These are phyloP conservation scores for Agaricus sinodeliciosus DNA, from an alignment of 768 basidiomycete genomes.

Conservation along the genomic window DNA sequence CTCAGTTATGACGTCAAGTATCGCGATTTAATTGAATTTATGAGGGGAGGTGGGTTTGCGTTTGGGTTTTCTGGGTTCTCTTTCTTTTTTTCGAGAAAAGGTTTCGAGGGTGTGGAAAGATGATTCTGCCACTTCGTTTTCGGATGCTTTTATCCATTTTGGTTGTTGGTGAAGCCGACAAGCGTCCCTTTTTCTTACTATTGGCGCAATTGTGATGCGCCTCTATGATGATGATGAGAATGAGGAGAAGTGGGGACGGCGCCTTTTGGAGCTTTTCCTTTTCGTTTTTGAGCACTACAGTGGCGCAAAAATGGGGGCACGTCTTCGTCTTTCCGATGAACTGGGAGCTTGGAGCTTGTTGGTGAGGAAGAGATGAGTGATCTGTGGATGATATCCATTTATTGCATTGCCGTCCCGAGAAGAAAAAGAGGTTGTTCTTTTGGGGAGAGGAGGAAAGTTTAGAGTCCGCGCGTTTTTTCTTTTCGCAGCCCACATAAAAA, in stretches of 20 bases:
- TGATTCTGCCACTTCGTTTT: not conserved
- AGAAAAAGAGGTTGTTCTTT: not conserved
- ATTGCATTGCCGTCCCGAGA: not conserved
- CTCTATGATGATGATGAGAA: not conserved
- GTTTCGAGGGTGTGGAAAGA: slow-evolving; percentile 17
- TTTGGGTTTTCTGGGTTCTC: slow-evolving; percentile 52
- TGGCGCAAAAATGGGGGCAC: slow-evolving; percentile 5
- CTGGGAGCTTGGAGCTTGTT: slow-evolving; percentile 32
- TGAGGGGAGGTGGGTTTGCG: slow-evolving; percentile 97
- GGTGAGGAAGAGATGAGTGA: slow-evolving; percentile 17
- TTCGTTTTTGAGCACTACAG: not conserved
- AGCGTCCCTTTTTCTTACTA: not conserved
- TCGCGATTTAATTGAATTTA: slow-evolving; percentile 98
- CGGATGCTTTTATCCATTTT: slow-evolving; percentile 6
- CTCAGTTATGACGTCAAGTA: slow-evolving; percentile 98
- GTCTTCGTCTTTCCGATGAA: slow-evolving; percentile 28
- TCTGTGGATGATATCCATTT: not conserved
- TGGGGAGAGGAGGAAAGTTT: slow-evolving; percentile 15
- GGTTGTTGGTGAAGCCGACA: slow-evolving; percentile 11
- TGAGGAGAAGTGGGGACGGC: not conserved
- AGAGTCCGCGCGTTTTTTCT: slow-evolving; percentile 15
- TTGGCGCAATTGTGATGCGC: not conserved
- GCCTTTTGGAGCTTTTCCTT: not conserved
- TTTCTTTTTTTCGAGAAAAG: slow-evolving; percentile 26
- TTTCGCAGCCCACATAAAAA: slow-evolving; percentile 19